Percentiles rank a stretch among this genome's conserved stretches.
These are phyloP conservation scores for Mortierella antarctica DNA, from an alignment of 192 early-diverging fungal species.

Conservation along the genomic window DNA sequence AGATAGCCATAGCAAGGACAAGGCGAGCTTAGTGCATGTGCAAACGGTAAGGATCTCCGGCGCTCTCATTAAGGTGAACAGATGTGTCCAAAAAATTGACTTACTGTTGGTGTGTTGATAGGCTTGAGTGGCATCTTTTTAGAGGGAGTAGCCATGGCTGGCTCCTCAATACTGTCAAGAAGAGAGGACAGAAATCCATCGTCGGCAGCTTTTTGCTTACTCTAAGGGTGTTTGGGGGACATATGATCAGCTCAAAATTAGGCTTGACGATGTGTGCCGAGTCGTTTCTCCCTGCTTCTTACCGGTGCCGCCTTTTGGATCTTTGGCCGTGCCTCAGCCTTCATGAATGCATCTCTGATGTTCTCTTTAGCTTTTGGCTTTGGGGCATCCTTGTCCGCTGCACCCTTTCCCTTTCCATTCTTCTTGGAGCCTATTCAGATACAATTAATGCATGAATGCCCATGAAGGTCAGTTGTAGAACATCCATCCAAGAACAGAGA, in stretches of 20 bases:
- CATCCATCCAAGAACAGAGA: not conserved
- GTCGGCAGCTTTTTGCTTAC: constrained; percentile 15
- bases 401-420: constrained; percentile 32
- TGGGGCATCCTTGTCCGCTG: constrained; percentile 5
- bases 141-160: constrained; percentile 5
- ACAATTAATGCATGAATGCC: not conserved
- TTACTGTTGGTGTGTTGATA: constrained; percentile 35
- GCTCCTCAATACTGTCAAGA: constrained; percentile 28
- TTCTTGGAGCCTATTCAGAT: constrained; percentile 34
- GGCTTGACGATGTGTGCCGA: not conserved
- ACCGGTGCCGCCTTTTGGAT: constrained; percentile 2
- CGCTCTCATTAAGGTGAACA: not conserved
- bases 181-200: constrained; percentile 43
- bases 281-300: not conserved
- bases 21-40: not conserved
- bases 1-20: not conserved
- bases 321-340: constrained; percentile 26
- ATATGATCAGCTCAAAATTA: not conserved
- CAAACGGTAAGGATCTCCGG: not conserved
- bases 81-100: not conserved
- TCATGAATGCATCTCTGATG: constrained; percentile 51
- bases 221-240: constrained; percentile 11
- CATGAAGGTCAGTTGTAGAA: not conserved
- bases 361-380: constrained; percentile 37
- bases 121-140: constrained; percentile 17